A percentile compares a stretch with the other conserved stretches of the same genome.
Evolutionary conservation across 371 early-diverging fungal genomes (phyloP).

Genomic region (Paraphysoderma sedebokerense): DNA sequence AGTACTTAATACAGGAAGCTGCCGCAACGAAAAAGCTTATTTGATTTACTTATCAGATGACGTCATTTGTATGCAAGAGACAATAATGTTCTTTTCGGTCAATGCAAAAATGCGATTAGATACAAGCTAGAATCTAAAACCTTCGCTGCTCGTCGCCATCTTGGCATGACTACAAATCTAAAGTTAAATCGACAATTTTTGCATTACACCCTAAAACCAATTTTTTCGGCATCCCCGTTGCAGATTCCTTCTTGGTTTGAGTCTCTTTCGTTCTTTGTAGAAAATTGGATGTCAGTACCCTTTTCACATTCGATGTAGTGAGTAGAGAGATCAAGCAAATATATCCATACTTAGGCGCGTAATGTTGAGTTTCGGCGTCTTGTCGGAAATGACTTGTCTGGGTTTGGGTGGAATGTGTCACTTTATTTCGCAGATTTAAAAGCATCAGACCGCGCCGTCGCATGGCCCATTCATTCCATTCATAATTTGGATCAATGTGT

Average conservation of each 20-base stretch:
- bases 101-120: too few species aligned
- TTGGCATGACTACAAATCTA: too few species aligned
- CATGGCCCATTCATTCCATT: slow-evolving; percentile 40
- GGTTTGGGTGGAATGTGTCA: slow-evolving; percentile 27
- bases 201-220: too few species aligned
- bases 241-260: slow-evolving; percentile 15
- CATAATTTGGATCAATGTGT: slow-evolving; percentile 20
- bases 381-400: slow-evolving; percentile 17
- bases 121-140: too few species aligned
- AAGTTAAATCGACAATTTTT: too few species aligned
- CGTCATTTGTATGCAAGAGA: too few species aligned
- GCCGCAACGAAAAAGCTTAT: too few species aligned
- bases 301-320: not conserved
- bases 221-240: slow-evolving; percentile 15
- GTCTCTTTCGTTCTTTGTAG: slow-evolving; percentile 8
- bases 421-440: slow-evolving; percentile 22
- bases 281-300: not conserved
- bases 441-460: slow-evolving; percentile 30
- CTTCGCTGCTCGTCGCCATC: too few species aligned
- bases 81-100: too few species aligned
- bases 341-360: slow-evolving; percentile 17
- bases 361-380: slow-evolving; percentile 29
- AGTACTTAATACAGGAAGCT: too few species aligned
- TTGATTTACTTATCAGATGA: too few species aligned
- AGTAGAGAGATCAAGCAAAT: not conserved